phyloP scores from a whole-genome alignment of 345 rosid genomes.

The Carallia brachiata region DNA sequence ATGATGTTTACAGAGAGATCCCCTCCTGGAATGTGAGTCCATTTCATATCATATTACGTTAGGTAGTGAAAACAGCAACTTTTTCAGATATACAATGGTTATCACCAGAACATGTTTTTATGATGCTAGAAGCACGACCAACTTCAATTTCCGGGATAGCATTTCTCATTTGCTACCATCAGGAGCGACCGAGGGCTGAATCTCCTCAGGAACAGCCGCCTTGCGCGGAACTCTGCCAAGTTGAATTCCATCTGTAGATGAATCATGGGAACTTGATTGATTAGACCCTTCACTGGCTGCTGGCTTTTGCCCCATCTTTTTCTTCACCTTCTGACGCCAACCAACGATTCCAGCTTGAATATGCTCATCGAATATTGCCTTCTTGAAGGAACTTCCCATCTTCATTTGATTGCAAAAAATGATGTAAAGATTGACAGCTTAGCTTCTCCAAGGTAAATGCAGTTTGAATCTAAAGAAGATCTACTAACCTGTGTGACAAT shows the following conservation, averaged over 20 bases:
- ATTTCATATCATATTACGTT: too few species aligned
- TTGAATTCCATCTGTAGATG: conserved; percentile 5
- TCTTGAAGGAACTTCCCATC: conserved; percentile 34
- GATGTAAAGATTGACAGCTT: background rate
- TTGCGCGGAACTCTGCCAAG: conserved; percentile 23
- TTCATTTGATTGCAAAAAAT: conserved; percentile 21
- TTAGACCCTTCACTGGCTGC: conserved; percentile 1
- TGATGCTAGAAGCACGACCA: background rate
- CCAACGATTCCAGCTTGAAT: conserved; percentile 17
- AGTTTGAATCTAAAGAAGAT: background rate
- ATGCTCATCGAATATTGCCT: conserved; percentile 25
- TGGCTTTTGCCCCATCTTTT: conserved; percentile 8
- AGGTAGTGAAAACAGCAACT: too few species aligned
- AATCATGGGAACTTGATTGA: conserved; percentile 31
- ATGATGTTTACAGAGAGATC: too few species aligned
- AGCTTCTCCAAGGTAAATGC: background rate
- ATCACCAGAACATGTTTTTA: too few species aligned
- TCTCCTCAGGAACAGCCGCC: conserved; percentile 15
- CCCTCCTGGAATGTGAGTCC: too few species aligned
- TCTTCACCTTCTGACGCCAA: conserved; percentile 24
- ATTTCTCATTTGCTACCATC: too few species aligned
- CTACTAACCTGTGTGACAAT: conserved; percentile 72
- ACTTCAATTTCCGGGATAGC: background rate
- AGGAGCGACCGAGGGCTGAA: conserved; percentile 11
- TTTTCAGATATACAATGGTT: too few species aligned